These are phyloP conservation scores for Apophysomyces elegans DNA, from an alignment of 371 early-diverging fungal genomes.

Conservation along the genomic window DNA sequence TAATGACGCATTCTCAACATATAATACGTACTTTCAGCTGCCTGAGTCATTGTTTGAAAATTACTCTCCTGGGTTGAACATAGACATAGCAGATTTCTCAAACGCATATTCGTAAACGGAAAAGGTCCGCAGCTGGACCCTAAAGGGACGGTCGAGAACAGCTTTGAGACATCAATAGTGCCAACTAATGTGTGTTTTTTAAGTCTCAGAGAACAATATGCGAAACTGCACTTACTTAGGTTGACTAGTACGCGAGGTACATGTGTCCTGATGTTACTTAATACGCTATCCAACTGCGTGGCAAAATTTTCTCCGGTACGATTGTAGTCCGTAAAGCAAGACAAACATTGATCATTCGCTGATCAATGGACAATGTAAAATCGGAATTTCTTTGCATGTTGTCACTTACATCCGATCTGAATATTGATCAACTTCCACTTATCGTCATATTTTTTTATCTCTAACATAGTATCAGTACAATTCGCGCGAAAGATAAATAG, in stretches of 20 bases:
- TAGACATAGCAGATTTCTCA: no score
- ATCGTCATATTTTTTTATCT: slow-evolving; percentile 24
- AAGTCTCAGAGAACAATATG: no score
- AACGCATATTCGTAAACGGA: no score
- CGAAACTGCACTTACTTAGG: slow-evolving; percentile 14
- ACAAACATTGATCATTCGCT: slow-evolving; percentile 27
- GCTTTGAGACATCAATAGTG: no score
- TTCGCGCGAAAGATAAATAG: no score
- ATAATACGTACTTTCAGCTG: no score
- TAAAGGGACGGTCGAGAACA: no score
- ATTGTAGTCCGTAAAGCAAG: slow-evolving; percentile 14
- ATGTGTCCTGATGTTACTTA: slow-evolving; percentile 14
- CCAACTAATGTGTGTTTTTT: no score
- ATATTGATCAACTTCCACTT: slow-evolving; percentile 54
- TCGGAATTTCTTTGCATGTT: slow-evolving; percentile 22
- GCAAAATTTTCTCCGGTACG: slow-evolving; percentile 20
- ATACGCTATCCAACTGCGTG: slow-evolving; percentile 13
- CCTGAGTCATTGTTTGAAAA: no score
- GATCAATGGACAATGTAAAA: neutral
- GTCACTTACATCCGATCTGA: slow-evolving; percentile 52
- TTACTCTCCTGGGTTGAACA: no score
- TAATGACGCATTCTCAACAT: neutral
- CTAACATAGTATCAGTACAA: slow-evolving; percentile 11
- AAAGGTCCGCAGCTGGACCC: no score
- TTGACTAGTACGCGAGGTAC: slow-evolving; percentile 18